These are phyloP conservation scores for Neurospora sp. DNA, from an alignment of 495 filamentous ascomycete species.

Conservation along the genomic window DNA sequence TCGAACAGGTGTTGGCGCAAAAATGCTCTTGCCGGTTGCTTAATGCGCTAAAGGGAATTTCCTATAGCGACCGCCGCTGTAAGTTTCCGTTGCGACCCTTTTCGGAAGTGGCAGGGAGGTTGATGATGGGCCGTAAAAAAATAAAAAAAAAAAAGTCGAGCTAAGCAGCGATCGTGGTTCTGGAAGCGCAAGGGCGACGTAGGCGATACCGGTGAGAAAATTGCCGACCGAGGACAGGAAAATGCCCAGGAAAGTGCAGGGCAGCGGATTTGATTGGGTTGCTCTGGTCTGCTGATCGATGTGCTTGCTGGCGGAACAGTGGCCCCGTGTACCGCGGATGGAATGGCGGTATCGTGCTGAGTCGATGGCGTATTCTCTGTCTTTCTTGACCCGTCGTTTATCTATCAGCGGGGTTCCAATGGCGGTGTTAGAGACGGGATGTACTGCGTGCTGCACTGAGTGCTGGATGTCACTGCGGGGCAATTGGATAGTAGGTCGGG, in stretches of 20 bases:
- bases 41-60: not conserved
- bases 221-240: not conserved
- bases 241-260: not conserved
- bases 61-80: not conserved
- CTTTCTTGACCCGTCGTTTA: constrained; percentile 13
- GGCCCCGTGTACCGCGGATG: constrained; percentile 14
- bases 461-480: constrained; percentile 11
- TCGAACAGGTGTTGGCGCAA: not conserved
- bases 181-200: not conserved
- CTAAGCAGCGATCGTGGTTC: not conserved
- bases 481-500: constrained; percentile 8
- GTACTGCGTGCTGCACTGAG: not conserved
- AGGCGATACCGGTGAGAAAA: not conserved
- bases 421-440: constrained; percentile 1
- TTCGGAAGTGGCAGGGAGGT: not conserved
- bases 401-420: constrained; percentile 25
- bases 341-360: constrained; percentile 2
- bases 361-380: constrained; percentile 17
- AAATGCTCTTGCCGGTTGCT: not conserved
- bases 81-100: not conserved
- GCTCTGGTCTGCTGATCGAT: not conserved
- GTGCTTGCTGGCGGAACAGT: constrained; percentile 10
- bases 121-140: not conserved
- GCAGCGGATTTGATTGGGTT: not conserved
- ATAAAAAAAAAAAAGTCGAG: not conserved